A percentile compares a stretch with the other conserved stretches of the same genome.
These are phyloP conservation scores for Talaromyces sp. DNA, from an alignment of 2,329 filamentous ascomycete genomes.

Conservation along the genomic window DNA sequence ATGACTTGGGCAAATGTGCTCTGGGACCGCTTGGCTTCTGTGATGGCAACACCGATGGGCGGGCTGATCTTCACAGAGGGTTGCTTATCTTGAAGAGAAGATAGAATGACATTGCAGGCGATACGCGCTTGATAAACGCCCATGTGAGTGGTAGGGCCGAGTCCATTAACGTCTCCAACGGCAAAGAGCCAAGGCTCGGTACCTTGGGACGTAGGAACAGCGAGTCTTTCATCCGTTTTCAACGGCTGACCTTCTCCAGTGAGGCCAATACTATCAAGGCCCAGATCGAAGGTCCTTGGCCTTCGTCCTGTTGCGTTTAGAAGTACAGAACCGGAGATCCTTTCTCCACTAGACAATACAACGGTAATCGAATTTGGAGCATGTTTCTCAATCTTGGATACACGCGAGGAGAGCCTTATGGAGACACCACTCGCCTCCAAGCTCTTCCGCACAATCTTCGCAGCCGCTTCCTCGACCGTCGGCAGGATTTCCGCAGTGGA, in stretches of 20 bases:
- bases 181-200: background rate
- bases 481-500: background rate
- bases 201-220: background rate
- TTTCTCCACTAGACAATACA: background rate
- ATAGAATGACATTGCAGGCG: background rate
- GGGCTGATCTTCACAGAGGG: background rate
- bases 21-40: background rate
- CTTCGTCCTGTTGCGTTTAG: background rate
- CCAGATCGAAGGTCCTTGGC: background rate
- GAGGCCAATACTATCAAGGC: background rate
- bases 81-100: background rate
- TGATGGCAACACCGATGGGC: background rate
- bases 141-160: conserved; percentile 1
- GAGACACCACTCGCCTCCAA: conserved; percentile 1
- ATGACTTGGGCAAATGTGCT: conserved; percentile 1
- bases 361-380: background rate
- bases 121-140: background rate
- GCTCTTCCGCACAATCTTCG: background rate
- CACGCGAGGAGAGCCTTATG: background rate
- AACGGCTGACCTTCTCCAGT: background rate
- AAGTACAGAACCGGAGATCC: background rate
- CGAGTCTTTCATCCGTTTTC: background rate
- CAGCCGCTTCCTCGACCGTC: background rate
- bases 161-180: background rate
- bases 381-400: background rate